These are phyloP conservation scores for Fusarium sp. DNA, from an alignment of 2,329 filamentous ascomycete species.

Conservation along the genomic window DNA sequence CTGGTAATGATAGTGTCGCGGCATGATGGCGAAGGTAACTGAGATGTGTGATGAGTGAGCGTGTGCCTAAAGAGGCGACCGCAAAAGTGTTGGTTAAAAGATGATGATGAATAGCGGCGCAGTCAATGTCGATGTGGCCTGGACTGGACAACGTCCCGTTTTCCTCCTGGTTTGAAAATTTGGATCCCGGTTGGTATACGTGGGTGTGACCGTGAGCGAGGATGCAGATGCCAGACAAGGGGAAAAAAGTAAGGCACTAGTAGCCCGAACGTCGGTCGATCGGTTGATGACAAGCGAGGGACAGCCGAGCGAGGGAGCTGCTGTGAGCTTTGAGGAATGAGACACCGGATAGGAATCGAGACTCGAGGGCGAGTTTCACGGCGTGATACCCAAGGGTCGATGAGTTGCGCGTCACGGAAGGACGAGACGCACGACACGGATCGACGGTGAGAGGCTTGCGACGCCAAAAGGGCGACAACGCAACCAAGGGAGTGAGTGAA, in stretches of 20 bases:
- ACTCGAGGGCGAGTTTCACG: constrained; percentile 11
- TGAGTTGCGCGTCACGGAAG: constrained; percentile 16
- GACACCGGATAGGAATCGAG: constrained; percentile 7
- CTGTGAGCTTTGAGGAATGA: constrained; percentile 13
- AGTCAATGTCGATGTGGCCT: neutral
- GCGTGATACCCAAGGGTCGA: constrained; percentile 8
- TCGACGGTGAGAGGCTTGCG: constrained; percentile 7
- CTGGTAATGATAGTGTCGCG: constrained; percentile 46
- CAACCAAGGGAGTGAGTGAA: neutral
- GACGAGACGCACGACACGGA: constrained; percentile 2
- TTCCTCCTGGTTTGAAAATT: constrained; percentile 27
- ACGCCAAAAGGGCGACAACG: constrained; percentile 17
- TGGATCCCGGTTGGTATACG: constrained; percentile 7
- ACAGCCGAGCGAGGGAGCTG: constrained; percentile 15
- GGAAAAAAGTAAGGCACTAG: constrained; percentile 19
- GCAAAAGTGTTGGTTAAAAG: neutral
- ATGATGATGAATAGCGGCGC: constrained; percentile 3
- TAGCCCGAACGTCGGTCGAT: constrained; percentile 12
- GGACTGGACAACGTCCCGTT: constrained; percentile 1
- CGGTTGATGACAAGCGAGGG: constrained; percentile 17
- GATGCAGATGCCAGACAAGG: constrained; percentile 4
- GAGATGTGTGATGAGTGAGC: constrained; percentile 16
- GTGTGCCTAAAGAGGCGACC: constrained; percentile 16
- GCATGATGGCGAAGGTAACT: constrained; percentile 37
- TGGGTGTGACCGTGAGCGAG: neutral